Evolutionary conservation across 2,329 filamentous ascomycete genomes (phyloP), one percentile per base, ranked within the genome.

Genomic region (Epichloe gansuensis): DNA sequence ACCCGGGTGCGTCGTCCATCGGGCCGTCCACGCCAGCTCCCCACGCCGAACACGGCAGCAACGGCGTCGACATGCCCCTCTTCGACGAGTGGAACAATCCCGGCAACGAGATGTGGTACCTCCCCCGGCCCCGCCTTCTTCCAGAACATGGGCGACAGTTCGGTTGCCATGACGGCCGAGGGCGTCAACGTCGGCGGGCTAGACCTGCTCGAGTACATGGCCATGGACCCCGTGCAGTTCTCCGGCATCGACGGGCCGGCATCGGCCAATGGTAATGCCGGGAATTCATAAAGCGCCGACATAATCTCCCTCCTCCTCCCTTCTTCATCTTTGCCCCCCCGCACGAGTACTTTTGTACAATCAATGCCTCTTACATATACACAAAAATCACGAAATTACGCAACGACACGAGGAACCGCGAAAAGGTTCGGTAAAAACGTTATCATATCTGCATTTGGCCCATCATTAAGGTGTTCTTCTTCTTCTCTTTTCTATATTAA

Each of bases 191-290:
- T 85, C 2, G 81, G 81, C 9, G 82, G 82, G 0, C 71, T 85
- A 35, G 82, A 86, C 61, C 62, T 86, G 59, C 72, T 86, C 13
- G 82, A 86, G 61, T 84, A 81, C 57, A 83, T 85, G 80, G 77
- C 79, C 7, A 80, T 83, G 75, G 81, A 80, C 41, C 64, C 68
- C 3, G 63, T 65, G 38, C 68, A 71, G 41, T 74, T 73, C 46
- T 67, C 72, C 1, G 63, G 63, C 15, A 50, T 68, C 13, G 65
- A 68, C 7, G 61, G 60, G 2, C 56, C 63, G 5, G 56, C 57
- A 13, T 60, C 62, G 12, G 43, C 51, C 7, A 38, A 28, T 3
- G 54, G 54, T 6, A 25, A 25, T 25, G 23, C 23, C 5, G 23
- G 23, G 8, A 3, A 28, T 28, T 0, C 3, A 28, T 0, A 8